These are phyloP conservation scores for Eutypella sp. DNA, from an alignment of 2,329 filamentous ascomycete species.

Conservation along the genomic window DNA sequence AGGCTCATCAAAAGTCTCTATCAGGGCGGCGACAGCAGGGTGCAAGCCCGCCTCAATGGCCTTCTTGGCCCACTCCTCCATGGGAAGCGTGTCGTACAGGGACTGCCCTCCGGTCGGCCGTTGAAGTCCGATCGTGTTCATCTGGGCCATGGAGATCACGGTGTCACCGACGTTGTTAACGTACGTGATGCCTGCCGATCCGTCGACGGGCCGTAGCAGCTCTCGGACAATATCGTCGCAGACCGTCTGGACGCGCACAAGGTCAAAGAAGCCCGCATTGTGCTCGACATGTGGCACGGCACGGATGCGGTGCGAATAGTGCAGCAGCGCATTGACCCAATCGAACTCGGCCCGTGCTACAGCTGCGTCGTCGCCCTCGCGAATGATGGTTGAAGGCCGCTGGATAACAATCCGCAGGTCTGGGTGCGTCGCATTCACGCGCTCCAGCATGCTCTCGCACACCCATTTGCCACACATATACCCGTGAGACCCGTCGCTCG, in stretches of 20 bases:
- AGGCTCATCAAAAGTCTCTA: slow-evolving; percentile 4
- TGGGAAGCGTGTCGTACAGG: not conserved
- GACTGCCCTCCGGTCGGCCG: not conserved
- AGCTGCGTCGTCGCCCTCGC: slow-evolving; percentile 6
- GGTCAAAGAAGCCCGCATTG: slow-evolving; percentile 4
- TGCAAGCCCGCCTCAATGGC: slow-evolving; percentile 5
- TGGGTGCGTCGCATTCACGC: slow-evolving; percentile 1
- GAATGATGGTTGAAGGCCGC: slow-evolving; percentile 11
- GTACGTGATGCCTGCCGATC: not conserved
- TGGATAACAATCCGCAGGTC: slow-evolving; percentile 11
- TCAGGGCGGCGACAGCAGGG: slow-evolving; percentile 6
- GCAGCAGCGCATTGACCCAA: slow-evolving; percentile 49
- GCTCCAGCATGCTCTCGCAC: slow-evolving; percentile 27
- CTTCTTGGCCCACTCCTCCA: slow-evolving; percentile 2
- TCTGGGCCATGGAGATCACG: not conserved
- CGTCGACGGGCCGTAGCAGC: not conserved
- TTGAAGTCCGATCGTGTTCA: not conserved
- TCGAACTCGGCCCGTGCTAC: slow-evolving; percentile 53
- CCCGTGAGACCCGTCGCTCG: slow-evolving; percentile 15
- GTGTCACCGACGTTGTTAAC: slow-evolving; percentile 1
- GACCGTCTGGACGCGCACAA: slow-evolving; percentile 21
- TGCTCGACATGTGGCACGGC: slow-evolving; percentile 17
- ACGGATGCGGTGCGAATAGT: slow-evolving; percentile 21
- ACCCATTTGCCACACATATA: slow-evolving; percentile 31
- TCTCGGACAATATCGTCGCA: slow-evolving; percentile 22